Conservation (phyloP, 805 yeast genomes). For the Metschnikowia amazonensis region DNA sequence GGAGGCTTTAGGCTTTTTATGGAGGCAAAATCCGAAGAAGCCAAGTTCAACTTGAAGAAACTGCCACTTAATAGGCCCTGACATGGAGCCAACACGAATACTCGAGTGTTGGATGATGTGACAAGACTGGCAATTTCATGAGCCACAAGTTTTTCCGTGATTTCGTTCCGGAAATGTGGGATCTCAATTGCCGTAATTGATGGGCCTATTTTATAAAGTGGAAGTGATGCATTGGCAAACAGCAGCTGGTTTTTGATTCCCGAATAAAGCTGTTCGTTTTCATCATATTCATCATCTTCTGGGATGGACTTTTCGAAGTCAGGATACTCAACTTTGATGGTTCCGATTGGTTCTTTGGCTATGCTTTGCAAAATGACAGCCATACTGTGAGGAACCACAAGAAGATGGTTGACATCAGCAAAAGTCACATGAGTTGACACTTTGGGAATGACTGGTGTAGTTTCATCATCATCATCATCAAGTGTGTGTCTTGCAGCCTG, state of each 20-base stretch:
- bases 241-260: conserved; percentile 22
- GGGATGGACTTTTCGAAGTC: conserved; percentile 13
- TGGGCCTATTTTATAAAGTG: conserved; percentile 6
- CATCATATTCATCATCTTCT: conserved; percentile 40
- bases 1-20: conserved; percentile 50
- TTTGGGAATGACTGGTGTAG: conserved; percentile 18
- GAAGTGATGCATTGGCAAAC: conserved; percentile 9
- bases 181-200: conserved; percentile 21
- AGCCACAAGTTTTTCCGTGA: conserved; percentile 32
- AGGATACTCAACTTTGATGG: conserved; percentile 15
- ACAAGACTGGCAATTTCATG: conserved; percentile 18
- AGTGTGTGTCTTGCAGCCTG: conserved; percentile 51
- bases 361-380: conserved; percentile 17
- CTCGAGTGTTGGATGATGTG: conserved; percentile 10
- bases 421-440: neutral
- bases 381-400: conserved; percentile 20
- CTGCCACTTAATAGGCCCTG: conserved; percentile 29
- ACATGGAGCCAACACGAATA: conserved; percentile 39
- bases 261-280: conserved; percentile 47
- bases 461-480: conserved; percentile 32
- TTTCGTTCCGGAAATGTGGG: conserved; percentile 36
- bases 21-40: conserved; percentile 9
- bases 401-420: conserved; percentile 4
- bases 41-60: conserved; percentile 22
- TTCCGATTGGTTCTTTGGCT: conserved; percentile 17